Evolutionary conservation across 1,284 basidiomycete genomes (phyloP), one percentile per base, ranked within the genome.

Genomic region (Phellopilus nigrolimitatus): DNA sequence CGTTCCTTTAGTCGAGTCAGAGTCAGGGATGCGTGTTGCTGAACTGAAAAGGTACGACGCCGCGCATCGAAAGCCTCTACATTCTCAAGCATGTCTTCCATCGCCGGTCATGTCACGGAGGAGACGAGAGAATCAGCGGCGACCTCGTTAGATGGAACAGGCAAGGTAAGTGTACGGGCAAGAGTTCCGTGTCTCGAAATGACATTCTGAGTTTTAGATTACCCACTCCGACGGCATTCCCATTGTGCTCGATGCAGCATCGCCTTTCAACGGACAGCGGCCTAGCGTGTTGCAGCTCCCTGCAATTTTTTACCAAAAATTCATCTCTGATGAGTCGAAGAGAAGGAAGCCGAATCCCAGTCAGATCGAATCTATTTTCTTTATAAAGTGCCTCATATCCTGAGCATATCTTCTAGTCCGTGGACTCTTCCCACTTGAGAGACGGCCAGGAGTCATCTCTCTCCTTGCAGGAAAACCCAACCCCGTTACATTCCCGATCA

Each of bases 381-480:
- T 41, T 24, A 44, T 42, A 40, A 47, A 49, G 19, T 45, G 9
- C 17, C 30, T 46, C 22, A 13, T 28, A n/a, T 53, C 9, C 9
- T 31, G 30, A 31, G 3, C 44, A 49, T 5, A 24, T 2, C 4
- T 6, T 45, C 15, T 58, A 80, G 79, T 80, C 53, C 72, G 76
- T 44, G 67, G 69, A 27, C 76, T 97, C 27, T 79, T 86, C 60
- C 89, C 84, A 0, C 74, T 92, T 39, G 94, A 97, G 68, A 69
- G 70, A 17, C 75, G 70, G 1, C 91, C 91, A 0, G 90, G 88
- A 3, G 70, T 95, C 57, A 85, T 97, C 51, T 94, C 91, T 13
- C 75, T 97, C 53, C 79, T 93, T n/a, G 84, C 84, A 0, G 87
- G 87, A 38, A 89, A 89, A 68, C 95, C 95, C 22, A 95, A 95